Evolutionary conservation across 2,329 filamentous ascomycete species (phyloP), one percentile per base, ranked within the genome.

Genomic region (Amesomyces nigricolor): DNA sequence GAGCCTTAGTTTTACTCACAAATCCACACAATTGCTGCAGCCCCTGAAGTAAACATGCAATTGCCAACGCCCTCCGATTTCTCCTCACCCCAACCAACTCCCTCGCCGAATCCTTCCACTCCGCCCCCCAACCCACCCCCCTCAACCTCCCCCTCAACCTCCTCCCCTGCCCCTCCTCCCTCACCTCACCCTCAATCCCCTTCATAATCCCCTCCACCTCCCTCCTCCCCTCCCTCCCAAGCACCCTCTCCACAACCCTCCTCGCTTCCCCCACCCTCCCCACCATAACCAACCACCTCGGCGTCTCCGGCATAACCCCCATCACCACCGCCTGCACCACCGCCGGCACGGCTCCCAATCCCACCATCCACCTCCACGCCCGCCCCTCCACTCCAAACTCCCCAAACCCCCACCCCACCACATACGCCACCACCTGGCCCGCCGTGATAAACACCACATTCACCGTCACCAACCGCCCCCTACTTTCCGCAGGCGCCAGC

Each of bases 281-380:
- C 3, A 78, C 82, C 67, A 85, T 86, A 17, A 95, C 85, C 19
- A 96, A 77, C 87, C 89, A 96, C 22, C 92, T 79, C 35, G 92
- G 92, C 11, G 89, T 95, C 71, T 97, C 92, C 0, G 91, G 91
- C 80, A 96, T 86, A 50, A 83, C 75, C 2, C 83, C 63, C 57
- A 96, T 73, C 53, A 95, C 73, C 0, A 77, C 67, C 5, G 82
- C 80, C 68, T 96, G 92, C 3, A 91, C 53, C 0, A 81, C 69
- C 0, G 91, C 91, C 0, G 92, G 92, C 26, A 87, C 59, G 8
- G 88, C 88, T 0, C 92, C 92, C 0, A 96, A 71, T 0, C 91
- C 91, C 0, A 96, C 91, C 81, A 96, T 91, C 85, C 88, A 95
- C 48, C 90, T 78, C 91, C 92, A 97, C 1, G 87, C 89, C 11